Evolutionary conservation across 2,329 filamentous ascomycete genomes (phyloP).

Genomic region (Hypomyces rosellus): DNA sequence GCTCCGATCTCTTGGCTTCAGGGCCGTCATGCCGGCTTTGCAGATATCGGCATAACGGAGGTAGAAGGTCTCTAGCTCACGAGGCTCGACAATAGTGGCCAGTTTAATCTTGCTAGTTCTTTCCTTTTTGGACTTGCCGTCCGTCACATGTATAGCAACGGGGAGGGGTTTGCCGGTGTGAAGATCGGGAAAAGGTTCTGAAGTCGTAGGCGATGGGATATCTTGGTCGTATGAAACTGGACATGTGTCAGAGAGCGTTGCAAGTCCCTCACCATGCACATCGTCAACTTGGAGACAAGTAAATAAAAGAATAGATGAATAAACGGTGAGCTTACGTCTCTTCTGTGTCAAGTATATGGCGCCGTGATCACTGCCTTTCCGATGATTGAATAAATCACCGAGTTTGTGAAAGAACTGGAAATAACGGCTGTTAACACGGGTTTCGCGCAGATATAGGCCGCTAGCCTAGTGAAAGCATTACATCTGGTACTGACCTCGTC

Average conservation of each 20-base stretch:
- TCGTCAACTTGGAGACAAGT: not conserved
- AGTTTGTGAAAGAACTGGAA: conserved; percentile 67
- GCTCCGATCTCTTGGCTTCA: conserved; percentile 92
- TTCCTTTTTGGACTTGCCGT: conserved; percentile 62
- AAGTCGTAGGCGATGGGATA: conserved; percentile 35
- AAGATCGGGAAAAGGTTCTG: conserved; percentile 54
- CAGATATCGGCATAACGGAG: conserved; percentile 81
- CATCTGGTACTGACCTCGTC: conserved; percentile 30
- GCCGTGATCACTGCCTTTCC: conserved; percentile 64
- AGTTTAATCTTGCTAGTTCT: conserved; percentile 62
- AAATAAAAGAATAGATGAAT: not conserved
- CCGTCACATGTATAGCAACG: conserved; percentile 75
- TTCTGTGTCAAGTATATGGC: conserved; percentile 73
- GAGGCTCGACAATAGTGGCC: conserved; percentile 73
- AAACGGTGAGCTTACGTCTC: conserved; percentile 46
- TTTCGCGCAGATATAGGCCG: not conserved
- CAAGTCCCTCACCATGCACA: not conserved
- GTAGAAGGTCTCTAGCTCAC: conserved; percentile 76
- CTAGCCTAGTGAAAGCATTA: not conserved
- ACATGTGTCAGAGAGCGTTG: not conserved
- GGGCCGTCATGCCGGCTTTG: conserved; percentile 76
- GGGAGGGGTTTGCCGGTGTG: conserved; percentile 55
- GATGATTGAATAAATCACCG: conserved; percentile 58
- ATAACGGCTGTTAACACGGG: not conserved
- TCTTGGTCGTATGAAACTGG: conserved; percentile 41